These are phyloP conservation scores for Lichtheimia corymbifera DNA, from an alignment of 371 early-diverging fungal genomes.

Conservation along the genomic window DNA sequence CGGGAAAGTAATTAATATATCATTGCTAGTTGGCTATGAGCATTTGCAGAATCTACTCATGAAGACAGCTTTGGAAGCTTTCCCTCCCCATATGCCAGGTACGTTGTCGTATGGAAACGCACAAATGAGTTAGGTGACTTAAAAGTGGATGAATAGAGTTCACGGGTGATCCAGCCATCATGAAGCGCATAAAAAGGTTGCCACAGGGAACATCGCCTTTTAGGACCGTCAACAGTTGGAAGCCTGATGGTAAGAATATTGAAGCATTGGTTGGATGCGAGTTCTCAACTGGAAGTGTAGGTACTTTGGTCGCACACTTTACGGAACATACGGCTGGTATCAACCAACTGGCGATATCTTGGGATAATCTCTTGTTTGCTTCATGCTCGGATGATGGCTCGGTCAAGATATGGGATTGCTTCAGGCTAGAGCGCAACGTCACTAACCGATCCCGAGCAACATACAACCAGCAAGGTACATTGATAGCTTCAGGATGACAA, in stretches of 20 bases:
- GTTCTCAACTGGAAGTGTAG: constrained; percentile 20
- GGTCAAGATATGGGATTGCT: constrained; percentile 88
- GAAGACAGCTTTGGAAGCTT: constrained; percentile 46
- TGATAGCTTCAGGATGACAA: not conserved
- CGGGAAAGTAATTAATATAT: not conserved
- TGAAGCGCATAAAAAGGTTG: constrained; percentile 40
- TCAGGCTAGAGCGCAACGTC: constrained; percentile 79
- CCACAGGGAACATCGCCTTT: constrained; percentile 37
- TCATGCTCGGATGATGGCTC: constrained; percentile 86
- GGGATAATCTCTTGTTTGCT: constrained; percentile 82
- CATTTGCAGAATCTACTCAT: constrained; percentile 49
- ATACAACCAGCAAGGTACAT: constrained; percentile 68
- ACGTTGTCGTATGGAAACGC: not conserved
- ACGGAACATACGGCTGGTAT: constrained; percentile 84
- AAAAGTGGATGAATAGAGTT: constrained; percentile 31
- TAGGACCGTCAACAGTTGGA: constrained; percentile 40
- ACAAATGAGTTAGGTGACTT: not conserved
- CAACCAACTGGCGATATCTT: constrained; percentile 72
- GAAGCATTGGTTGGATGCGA: not conserved
- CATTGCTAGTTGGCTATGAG: constrained; percentile 31
- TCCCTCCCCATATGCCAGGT: constrained; percentile 54
- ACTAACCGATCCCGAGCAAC: constrained; percentile 80
- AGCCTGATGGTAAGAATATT: constrained; percentile 38
- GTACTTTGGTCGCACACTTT: constrained; percentile 77
- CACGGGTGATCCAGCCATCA: constrained; percentile 35